Base-by-base conservation (phyloP, 768 basidiomycete species). In the Mycena latifolia region DNA sequence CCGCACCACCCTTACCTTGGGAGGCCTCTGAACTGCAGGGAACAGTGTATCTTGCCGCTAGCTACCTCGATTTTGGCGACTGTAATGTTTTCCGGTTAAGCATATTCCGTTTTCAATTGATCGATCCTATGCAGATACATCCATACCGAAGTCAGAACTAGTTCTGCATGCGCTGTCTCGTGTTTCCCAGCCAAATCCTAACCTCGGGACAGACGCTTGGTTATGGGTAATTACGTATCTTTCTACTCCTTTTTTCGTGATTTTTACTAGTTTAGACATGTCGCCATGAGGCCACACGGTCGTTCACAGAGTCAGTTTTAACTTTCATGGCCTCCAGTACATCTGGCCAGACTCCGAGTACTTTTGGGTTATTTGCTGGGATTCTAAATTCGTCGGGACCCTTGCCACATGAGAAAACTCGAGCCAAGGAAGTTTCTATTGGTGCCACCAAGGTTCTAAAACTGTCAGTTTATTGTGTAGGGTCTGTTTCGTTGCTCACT, bases 51-150 rank as follows among this genome's bases (percentile, higher is more conserved):
- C 74, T 93, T 8, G 80, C 84, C 12, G 81, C 83, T 24, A 84
- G 80, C 54, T 87, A 82, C 65, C 75, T 90, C n/a, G 84, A 92
- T 63, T 88, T 89, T 52, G 84, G 82, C 51, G 84, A 89, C 64
- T 89, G 91, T 92, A 75, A 67, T 66, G 39, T 59, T 35, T 28
- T 51, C 61, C 22, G 58, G 7, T 27, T n/a, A 35, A 14, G 47
- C 37, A 57, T 31, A 35, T 54, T 18, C 11, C 24, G 39, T 28
- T 63, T 37, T 55, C 55, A 55, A 8, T 45, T 14, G 60, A 29
- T 65, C 45, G 58, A 17, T 60, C 25, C 31, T 29, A 56, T 5
- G 25, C 51, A 83, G 82, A 80, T 66, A 64, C 71, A 18, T 76
- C 80, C 20, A 73, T 76, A 15, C 83, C 82, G 4, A 82, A 75